Evolutionary conservation across 2,329 filamentous ascomycete genomes (phyloP), one percentile per base, ranked within the genome.

Genomic region (Calycina herbarum): DNA sequence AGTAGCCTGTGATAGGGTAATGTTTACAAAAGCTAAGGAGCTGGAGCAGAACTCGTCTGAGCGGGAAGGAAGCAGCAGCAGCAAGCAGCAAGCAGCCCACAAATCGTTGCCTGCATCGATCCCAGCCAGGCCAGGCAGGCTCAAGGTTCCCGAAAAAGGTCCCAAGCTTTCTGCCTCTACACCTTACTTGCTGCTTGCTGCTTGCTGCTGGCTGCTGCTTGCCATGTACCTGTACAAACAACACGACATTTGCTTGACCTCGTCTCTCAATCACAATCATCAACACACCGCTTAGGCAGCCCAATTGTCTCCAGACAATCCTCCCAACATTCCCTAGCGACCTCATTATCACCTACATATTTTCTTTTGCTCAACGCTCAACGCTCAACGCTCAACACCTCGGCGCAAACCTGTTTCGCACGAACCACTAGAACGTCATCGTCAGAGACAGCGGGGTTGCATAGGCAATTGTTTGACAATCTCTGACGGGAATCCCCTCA

Each of bases 401-500:
- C 62, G 66, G 66, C 66, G 24, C 62, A 59, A 63, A 29, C 42
- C 31, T 57, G 61, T 61, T 64, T 42, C 62, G 48, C 63, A 27
- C 58, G 51, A 35, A 54, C 62, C 29, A 63, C 62, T 33, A 58
- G 27, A 66, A 64, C 65, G 64, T 65, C 65, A 67, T 63, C 45
- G 57, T 59, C 48, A 63, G 63, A 66, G 29, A 61, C 63, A 58
- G 48, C 48, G 48, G 48, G 48, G 48, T 54, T 54, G n/a, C 48
- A 54, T 60, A 60, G 61, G 65, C 61, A 20, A 48, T 54, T 42
- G 10, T 29, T 27, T 31, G 15, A 24, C 24, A 54, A 24, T 20
- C 20, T 4, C 3, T 24, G 11, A 40, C 13, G 6, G 8, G 48
- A 54, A 24, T 54, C 48, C 48, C 48, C 48, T 20, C 48, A 54